Evolutionary conservation across 2,329 filamentous ascomycete species (phyloP).

Genomic region (Ophiocordyceps polyrhachis-furcata): DNA sequence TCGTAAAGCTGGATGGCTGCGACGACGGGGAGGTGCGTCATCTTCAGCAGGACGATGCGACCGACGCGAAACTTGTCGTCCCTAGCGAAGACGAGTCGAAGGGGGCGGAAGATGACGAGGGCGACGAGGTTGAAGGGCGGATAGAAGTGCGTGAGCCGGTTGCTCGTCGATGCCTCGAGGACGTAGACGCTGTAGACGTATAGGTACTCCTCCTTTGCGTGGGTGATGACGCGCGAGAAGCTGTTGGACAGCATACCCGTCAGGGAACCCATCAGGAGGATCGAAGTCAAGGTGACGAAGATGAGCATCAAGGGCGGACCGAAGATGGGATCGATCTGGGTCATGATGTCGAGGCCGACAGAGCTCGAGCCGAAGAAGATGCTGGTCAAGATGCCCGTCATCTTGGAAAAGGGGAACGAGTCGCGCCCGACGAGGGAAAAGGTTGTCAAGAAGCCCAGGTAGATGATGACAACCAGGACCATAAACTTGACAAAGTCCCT

Average conservation of each 20-base stretch:
- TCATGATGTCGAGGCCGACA: constrained; percentile 53
- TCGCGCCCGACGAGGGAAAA: constrained; percentile 64
- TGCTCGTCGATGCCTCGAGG: constrained; percentile 47
- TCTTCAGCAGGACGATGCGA: constrained; percentile 42
- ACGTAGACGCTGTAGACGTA: constrained; percentile 55
- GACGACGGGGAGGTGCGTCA: constrained; percentile 49
- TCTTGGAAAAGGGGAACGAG: constrained; percentile 41
- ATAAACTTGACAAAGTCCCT: constrained; percentile 80
- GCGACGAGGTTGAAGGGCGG: constrained; percentile 59
- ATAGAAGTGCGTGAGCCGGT: constrained; percentile 50
- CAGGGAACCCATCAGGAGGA: constrained; percentile 59
- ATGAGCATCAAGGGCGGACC: constrained; percentile 47
- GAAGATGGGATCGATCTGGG: constrained; percentile 37
- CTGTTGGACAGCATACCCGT: constrained; percentile 65
- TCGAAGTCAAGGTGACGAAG: constrained; percentile 61
- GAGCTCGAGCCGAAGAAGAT: constrained; percentile 66
- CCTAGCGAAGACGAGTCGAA: constrained; percentile 48
- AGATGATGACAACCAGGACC: constrained; percentile 63
- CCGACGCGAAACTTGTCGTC: constrained; percentile 42
- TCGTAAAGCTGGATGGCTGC: constrained; percentile 52
- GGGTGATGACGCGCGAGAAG: constrained; percentile 44
- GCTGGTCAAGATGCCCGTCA: constrained; percentile 61
- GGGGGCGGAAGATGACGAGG: constrained; percentile 50
- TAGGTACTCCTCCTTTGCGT: constrained; percentile 57
- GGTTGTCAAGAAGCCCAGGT: constrained; percentile 76